These are phyloP conservation scores for Globisporangium perplexum DNA, from an alignment of 352 stramenopile genomes.

Conservation along the genomic window DNA sequence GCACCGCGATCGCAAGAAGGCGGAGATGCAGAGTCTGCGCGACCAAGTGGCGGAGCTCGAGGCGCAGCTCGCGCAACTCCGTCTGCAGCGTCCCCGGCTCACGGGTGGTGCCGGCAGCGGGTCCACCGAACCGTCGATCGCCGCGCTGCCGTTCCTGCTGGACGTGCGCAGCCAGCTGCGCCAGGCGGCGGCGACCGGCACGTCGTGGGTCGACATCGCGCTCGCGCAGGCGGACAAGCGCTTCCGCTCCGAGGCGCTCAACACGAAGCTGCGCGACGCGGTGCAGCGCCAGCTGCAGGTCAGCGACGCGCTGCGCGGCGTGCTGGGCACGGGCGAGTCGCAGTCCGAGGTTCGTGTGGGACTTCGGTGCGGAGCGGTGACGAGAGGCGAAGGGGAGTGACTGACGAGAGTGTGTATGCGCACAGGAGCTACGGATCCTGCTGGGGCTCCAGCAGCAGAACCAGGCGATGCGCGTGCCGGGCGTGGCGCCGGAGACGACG, in stretches of 20 bases:
- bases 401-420: constrained; percentile 29
- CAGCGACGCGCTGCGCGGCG: neutral
- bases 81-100: neutral
- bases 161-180: neutral
- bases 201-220: constrained; percentile 3
- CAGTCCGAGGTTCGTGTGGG: too few species aligned
- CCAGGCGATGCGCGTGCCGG: neutral
- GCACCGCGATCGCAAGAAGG: constrained; percentile 4
- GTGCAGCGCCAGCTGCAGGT: neutral
- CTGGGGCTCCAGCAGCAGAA: neutral
- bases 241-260: constrained; percentile 3
- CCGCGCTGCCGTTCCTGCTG: neutral
- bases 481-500: neutral
- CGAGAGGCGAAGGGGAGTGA: constrained; percentile 38
- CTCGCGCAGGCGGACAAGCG: neutral
- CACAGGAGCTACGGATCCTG: neutral
- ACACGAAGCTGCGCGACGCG: constrained; percentile 4
- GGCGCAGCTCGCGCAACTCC: neutral
- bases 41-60: neutral
- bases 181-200: neutral
- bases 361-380: too few species aligned
- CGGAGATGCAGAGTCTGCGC: constrained; percentile 2
- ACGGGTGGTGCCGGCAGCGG: neutral
- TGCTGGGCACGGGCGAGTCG: neutral
- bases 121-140: neutral